Evolutionary conservation across 2,329 filamentous ascomycete species (phyloP).

Genomic region (Colletotrichum scovillei): DNA sequence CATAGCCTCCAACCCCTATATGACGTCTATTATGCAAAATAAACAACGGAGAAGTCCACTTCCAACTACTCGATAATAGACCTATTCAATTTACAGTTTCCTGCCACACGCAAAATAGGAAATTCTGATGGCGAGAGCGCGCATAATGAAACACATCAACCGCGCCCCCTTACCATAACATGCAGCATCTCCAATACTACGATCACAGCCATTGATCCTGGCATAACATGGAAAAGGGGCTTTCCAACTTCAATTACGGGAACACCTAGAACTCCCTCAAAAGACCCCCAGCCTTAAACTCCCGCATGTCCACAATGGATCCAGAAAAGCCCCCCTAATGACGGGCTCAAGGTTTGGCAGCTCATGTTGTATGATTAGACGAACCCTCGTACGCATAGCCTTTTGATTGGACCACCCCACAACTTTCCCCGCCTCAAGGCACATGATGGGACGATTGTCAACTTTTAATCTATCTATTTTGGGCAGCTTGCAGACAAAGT

Average conservation of each 20-base stretch:
- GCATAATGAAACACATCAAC: background rate
- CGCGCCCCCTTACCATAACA: background rate
- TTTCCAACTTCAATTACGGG: background rate
- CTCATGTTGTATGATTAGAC: background rate
- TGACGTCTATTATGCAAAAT: background rate
- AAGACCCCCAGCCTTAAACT: background rate
- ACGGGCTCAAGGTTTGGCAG: background rate
- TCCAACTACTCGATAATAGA: background rate
- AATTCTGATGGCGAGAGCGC: background rate
- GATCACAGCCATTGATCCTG: background rate
- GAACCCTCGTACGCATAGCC: background rate
- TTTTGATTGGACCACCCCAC: background rate
- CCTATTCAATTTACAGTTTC: background rate
- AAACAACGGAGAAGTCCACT: background rate
- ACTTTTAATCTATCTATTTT: slow-evolving; percentile 16
- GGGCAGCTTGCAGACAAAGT: background rate
- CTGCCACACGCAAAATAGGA: background rate
- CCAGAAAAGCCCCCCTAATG: background rate
- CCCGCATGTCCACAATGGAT: background rate
- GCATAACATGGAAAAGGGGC: background rate
- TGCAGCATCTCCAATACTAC: background rate
- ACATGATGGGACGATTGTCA: background rate
- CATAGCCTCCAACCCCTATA: background rate
- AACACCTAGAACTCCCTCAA: background rate
- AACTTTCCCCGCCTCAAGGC: background rate